Base-by-base conservation (phyloP, 2,329 filamentous ascomycete species). In the Apiospora sp. region DNA sequence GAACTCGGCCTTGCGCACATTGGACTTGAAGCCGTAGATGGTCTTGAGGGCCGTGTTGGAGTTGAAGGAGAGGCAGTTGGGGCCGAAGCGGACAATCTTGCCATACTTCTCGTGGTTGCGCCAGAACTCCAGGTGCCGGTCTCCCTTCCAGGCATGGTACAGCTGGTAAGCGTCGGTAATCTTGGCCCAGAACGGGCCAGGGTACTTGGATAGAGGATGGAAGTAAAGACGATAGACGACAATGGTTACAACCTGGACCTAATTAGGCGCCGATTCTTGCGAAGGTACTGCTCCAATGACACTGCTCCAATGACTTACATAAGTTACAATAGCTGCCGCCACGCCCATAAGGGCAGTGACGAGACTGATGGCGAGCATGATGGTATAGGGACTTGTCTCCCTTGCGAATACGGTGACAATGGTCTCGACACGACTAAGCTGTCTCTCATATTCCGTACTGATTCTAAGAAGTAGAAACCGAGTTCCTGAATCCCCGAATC, bases 1-100 rank as follows among this genome's bases (percentile, higher is more conserved):
- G 83, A 94, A 94, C 76, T 91, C 87, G 54, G 91, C 87, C 83
- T 94, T 94, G 81, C 87, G 84, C 43, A 92, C 89, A 73, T 91
- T 91, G 79, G 88, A 82, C 68, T 86, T 85, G 84, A 91, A 90
- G 75, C 90, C 89, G 82, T 92, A 91, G 74, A 93, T 92, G 24
- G 90, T 87, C 80, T 90, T 90, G 72, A 94, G 84, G 0, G 92
- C 92, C 10, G 88, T 87, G 74, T 88, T 88, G 71, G 90, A 92
- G 86, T 96, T 96, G 84, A 97, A 90, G 0, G 92, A 94, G 58
- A 97, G 84, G 73, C 89, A 90, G 81, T 94, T 94, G 64, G 94
- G 94, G 0, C 92, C 93, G 75, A 92, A 93, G 41, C 94, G 92
- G n/a, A 96, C 92, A 69, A 91, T 81, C n/a, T 86, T 84, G 76